Evolutionary conservation across 805 yeast genomes (phyloP), one percentile per base, ranked within the genome.

Genomic region (Torulaspora maleeae): DNA sequence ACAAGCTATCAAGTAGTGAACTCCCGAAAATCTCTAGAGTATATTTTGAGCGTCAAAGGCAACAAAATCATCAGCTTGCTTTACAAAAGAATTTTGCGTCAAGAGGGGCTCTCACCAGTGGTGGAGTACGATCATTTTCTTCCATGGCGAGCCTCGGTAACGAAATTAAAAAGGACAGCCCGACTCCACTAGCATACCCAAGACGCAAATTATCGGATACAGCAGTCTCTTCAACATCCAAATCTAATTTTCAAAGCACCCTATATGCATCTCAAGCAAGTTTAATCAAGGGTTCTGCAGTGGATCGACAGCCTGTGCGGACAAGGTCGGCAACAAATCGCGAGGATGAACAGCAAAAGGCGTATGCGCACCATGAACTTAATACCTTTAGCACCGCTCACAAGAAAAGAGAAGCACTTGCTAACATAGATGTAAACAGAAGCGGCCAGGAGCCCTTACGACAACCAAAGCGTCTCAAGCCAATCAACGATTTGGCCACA

Each of bases 21-120:
- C 54, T 70, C 37, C 71, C 73, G 15, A 56, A 49, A 29, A 59
- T 70, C 8, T 64, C 70, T 9, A 65, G 65, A 41, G 33, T 60
- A 7, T 71, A 64, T 48, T 63, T 70, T 43, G 69, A 68, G 42
- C 66, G 60, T 43, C 71, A 69, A 45, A 68, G 60, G 41, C 56
- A 52, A 32, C 67, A 64, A 35, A 60, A 60, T 20, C 62, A 61
- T 44, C 63, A 61, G 32, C 49, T 55, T 16, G 66, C 65, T 24
- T 41, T 64, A 13, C 55, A 59, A 27, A 60, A 59, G 45, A 52
- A 50, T 27, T 51, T 47, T 6, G 24, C 43, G 8, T 45, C 57
- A 3, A 44, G 53, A 36, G 58, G 49, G 28, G 47, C 36, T 13
- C 36, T 42, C 15, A 42, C 17, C 10, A 36, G 25, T 36, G 43